Base-by-base conservation (phyloP, 2,329 filamentous ascomycete species). In the Paracoccidioides lutzii region DNA sequence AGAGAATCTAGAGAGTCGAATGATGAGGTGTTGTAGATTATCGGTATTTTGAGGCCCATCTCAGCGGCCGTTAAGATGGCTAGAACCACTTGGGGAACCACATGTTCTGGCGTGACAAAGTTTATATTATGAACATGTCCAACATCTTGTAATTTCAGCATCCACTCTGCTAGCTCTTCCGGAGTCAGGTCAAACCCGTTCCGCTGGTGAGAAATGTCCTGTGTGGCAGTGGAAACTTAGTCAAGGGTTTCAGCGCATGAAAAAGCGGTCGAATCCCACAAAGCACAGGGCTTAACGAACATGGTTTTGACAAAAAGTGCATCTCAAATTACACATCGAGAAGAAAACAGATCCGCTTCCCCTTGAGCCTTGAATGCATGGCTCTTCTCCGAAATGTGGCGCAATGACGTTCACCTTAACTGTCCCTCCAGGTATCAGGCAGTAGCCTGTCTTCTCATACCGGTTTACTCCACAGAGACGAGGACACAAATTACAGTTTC, bases 81-180 rank as follows among this genome's bases (percentile, higher is more conserved):
- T 37, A 93, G 73, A 0, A 81, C 87, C 8, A 93, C 86, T 67
- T 93, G 88, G 0, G 88, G 87, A 3, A 90, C 88, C 15, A 94
- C 86, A 67, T 94, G 89, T 66, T 94, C 88, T 0, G 88, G 88
- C 0, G 88, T 94, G 57, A 94, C 80, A 28, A 91, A 80, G 68
- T 95, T 93, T 76, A 94, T 90, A 67, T 93, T 93, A 73, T 94
- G 88, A n/a, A 88, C 86, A 7, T 78, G 73, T n/a, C 87, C 88
- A 2, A 88, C 78, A 33, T 87, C 77, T 67, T 93, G 88, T 45
- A 94, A 73, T 71, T 93, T 93, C 56, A 93, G 64, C 69, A 85
- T 90, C 88, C 88, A 93, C 54, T 86, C 83, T 4, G 79, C 88
- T 4, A 95, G 78, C 66, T 90, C 80, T 67, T 90, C 86, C 0